Base-by-base conservation (phyloP, 164 flowering plant species). In the Cinnamomum chago region DNA sequence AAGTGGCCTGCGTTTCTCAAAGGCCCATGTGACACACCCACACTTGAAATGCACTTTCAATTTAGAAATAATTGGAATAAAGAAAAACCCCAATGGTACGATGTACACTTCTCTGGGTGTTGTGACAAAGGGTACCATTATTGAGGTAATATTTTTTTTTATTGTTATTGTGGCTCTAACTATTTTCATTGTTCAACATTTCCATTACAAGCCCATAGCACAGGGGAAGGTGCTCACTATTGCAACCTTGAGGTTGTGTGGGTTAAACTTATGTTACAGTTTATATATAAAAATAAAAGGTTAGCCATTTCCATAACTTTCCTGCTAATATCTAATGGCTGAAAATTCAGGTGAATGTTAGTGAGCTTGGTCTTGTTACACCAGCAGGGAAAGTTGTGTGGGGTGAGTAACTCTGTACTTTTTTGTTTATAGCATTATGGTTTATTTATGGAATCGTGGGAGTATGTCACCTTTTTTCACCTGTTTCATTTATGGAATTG, bases 371-470 rank as follows among this genome's bases (percentile, higher is more conserved):
- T 81, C 84, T 95, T 60, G 99, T 95, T 65, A 93, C 99, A 22
- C 99, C 99, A 5, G 98, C 95, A 51, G 99, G 99, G 58, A 95
- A 93, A 88, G 97, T 95, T 51, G 97, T 94, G 33, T 94, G 97
- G 98, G 98, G 98, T 95, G 77, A 84, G 83, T 47, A 17, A 55
- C n/a, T 52, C 18, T 18, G 7, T 55, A 17, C 60, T 55, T 55
- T 40, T 40, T 9, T 35, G 47, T 7, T 40, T 40, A 40, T 40
- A 40, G 47, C 47, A 40, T 40, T 5, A 40, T 40, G 47, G 47
- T 40, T 40, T 40, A 40, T 40, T 40, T 40, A 40, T 40, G 47
- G 11, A 40, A 40, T 40, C 47, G 47, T 9, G 10, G 47, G 11
- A 40, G 47, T 40, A 40, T 40, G 47, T 40, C 47, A 40, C 47